Percentiles rank a stretch among this genome's conserved stretches.
phyloP scores from a whole-genome alignment of 1,284 basidiomycete genomes.

The Heterobasidion irregulare region DNA sequence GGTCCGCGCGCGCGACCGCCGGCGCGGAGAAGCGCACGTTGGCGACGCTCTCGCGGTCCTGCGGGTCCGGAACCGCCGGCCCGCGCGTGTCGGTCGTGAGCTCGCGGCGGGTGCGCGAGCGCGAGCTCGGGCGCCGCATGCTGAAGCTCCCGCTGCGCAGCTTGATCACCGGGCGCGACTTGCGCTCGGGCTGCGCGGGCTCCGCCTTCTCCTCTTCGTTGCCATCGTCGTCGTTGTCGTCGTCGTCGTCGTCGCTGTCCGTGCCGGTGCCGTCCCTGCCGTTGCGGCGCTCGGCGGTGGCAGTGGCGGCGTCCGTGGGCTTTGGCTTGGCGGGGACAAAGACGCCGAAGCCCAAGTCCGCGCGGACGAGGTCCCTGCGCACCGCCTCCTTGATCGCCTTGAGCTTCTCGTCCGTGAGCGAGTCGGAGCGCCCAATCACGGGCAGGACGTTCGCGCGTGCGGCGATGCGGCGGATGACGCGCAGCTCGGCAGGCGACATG shows the following conservation, averaged over 20 bases:
- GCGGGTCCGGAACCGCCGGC: conserved; percentile 38
- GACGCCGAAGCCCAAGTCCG: conserved; percentile 64
- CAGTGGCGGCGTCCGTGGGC: conserved; percentile 11
- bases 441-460: conserved; percentile 69
- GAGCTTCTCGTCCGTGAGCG: conserved; percentile 67
- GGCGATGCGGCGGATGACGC: conserved; percentile 65
- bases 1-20: conserved; percentile 46
- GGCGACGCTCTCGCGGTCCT: conserved; percentile 58
- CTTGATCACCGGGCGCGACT: conserved; percentile 66
- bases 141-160: conserved; percentile 40
- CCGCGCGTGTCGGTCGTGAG: conserved; percentile 46
- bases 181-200: background rate
- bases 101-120: conserved; percentile 64
- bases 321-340: conserved; percentile 39
- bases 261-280: background rate
- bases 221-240: conserved; percentile 19
- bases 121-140: conserved; percentile 39
- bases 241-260: conserved; percentile 17
- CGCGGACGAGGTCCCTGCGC: conserved; percentile 49
- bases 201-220: conserved; percentile 32
- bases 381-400: conserved; percentile 59
- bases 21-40: conserved; percentile 70
- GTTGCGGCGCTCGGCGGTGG: background rate
- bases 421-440: conserved; percentile 68
- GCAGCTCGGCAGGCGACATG: conserved; percentile 69